Evolutionary conservation across 257 asterid genomes (phyloP).

Genomic region (Solanum medicagineum): DNA sequence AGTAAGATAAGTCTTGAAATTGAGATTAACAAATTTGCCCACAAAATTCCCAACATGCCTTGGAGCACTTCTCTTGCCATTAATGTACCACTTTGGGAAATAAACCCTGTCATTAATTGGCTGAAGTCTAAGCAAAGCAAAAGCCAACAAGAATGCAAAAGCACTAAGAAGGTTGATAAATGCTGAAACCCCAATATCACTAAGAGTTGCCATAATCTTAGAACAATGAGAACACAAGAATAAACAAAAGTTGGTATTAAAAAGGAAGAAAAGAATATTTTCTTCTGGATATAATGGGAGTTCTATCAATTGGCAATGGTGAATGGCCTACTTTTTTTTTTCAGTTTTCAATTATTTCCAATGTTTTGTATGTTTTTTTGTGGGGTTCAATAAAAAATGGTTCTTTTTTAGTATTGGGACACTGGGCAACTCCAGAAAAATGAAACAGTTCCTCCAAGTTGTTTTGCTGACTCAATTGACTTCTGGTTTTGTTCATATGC

Average conservation of each 20-base stretch:
- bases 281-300: not conserved
- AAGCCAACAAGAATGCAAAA: constrained; percentile 77
- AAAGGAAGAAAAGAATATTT: not conserved
- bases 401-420: not conserved
- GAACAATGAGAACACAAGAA: not conserved
- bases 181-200: constrained; percentile 91
- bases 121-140: constrained; percentile 85
- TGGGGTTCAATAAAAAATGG: not conserved
- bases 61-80: constrained; percentile 63
- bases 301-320: constrained; percentile 4
- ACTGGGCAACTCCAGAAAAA: not conserved
- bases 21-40: constrained; percentile 65
- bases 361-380: not conserved
- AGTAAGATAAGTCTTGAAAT: constrained; percentile 69
- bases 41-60: constrained; percentile 57
- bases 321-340: not conserved
- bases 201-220: constrained; percentile 63
- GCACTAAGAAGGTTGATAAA: constrained; percentile 58
- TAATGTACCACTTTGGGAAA: constrained; percentile 90
- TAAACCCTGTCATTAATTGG: constrained; percentile 93
- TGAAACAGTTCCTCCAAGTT: not conserved
- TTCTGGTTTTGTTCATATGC: not conserved
- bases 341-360: not conserved
- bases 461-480: not conserved
- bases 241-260: constrained; percentile 9